These are phyloP conservation scores for Yamadazyma insecticola DNA, from an alignment of 805 yeast genomes.

Conservation along the genomic window DNA sequence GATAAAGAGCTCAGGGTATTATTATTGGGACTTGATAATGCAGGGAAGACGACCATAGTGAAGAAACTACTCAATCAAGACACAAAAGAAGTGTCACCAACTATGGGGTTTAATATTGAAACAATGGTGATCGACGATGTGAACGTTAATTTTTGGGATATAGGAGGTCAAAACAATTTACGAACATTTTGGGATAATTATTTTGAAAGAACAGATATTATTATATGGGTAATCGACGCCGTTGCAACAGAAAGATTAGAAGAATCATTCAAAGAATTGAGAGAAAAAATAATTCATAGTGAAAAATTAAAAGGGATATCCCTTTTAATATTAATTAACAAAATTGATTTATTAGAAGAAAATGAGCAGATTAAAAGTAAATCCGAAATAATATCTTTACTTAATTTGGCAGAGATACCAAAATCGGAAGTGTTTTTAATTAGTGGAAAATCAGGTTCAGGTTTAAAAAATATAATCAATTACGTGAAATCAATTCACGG, in stretches of 20 bases:
- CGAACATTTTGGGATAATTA: constrained; percentile 68
- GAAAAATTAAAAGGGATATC: constrained; percentile 68
- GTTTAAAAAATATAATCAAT: constrained; percentile 19
- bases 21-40: constrained; percentile 80
- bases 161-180: constrained; percentile 60
- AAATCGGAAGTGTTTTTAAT: constrained; percentile 25
- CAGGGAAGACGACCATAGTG: constrained; percentile 88
- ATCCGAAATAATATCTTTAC: too few relatives aligned
- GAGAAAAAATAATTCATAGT: constrained; percentile 52
- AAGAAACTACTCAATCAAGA: constrained; percentile 50
- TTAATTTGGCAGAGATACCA: too few relatives aligned
- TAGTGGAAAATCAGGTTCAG: constrained; percentile 34
- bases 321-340: constrained; percentile 68
- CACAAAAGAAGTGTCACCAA: constrained; percentile 64
- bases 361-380: constrained; percentile 11
- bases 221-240: constrained; percentile 85
- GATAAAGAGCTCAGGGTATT: constrained; percentile 74
- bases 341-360: constrained; percentile 40
- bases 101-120: constrained; percentile 84
- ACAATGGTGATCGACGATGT: constrained; percentile 44
- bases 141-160: constrained; percentile 72
- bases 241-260: constrained; percentile 53
- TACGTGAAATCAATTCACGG: too few relatives aligned
- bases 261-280: constrained; percentile 66
- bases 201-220: constrained; percentile 69